Evolutionary conservation across 257 asterid genomes (phyloP).

Genomic region (Solanum dulcamara): DNA sequence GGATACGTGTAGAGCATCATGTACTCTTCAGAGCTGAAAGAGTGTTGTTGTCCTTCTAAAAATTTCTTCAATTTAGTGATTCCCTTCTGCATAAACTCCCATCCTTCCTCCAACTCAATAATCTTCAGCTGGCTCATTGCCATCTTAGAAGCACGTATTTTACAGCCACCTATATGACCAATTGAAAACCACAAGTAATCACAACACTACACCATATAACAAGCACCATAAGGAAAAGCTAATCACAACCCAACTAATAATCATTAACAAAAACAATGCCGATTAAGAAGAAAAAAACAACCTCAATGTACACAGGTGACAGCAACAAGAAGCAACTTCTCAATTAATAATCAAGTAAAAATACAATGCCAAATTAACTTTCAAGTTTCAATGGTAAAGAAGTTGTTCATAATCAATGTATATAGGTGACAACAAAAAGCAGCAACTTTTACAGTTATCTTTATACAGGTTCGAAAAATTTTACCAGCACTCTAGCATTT

Average conservation of each 20-base stretch:
- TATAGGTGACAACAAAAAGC: neutral
- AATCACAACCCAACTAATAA: neutral
- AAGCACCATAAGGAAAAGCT: neutral
- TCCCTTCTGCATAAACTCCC: constrained; percentile 30
- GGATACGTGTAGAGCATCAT: constrained; percentile 48
- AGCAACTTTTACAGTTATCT: neutral
- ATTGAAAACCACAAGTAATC: neutral
- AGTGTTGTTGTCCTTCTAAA: constrained; percentile 18
- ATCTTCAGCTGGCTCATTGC: constrained; percentile 10
- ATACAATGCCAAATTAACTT: neutral
- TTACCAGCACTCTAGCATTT: neutral
- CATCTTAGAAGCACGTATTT: neutral
- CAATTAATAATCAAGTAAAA: neutral
- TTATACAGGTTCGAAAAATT: neutral
- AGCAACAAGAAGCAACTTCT: neutral
- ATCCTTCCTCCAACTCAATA: constrained; percentile 34
- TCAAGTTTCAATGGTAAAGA: neutral
- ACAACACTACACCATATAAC: neutral
- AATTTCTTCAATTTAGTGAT: constrained; percentile 28
- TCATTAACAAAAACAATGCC: neutral
- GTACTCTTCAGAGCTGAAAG: constrained; percentile 35
- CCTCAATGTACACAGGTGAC: neutral
- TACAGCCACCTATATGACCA: neutral
- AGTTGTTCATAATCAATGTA: neutral
- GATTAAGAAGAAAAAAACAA: neutral